Evolutionary conservation across 805 yeast species (phyloP), one percentile per base, ranked within the genome.

Genomic region (Metschnikowia noctiluminum): DNA sequence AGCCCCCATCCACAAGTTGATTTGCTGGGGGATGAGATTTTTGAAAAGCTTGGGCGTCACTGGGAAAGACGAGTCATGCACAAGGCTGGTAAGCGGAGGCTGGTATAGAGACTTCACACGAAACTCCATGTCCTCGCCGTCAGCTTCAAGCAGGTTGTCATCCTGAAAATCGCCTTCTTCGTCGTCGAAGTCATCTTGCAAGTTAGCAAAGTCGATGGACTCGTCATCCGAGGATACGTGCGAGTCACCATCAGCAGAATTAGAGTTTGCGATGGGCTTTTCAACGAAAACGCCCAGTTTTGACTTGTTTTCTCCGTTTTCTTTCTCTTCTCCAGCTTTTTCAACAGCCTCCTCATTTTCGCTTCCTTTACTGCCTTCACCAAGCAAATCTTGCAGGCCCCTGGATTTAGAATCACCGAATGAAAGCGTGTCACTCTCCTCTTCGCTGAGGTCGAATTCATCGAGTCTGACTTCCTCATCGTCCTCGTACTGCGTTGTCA

Each of bases 1-100:
- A 1, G 71, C 63, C 1, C 91, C 91, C 67, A 84, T 73, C 92
- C 92, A 86, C 7, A 86, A 64, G 58, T 86, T 86, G 32, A 86
- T 80, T 60, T 86, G 91, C 61, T 86, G 91, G 1, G 90, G 81
- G 1, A 78, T 63, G 11, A 84, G 62, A 2, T 57, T 61, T 8
- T 64, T 56, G 47, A 82, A 62, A n/a, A 76, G 61, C 0, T 50
- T 53, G 0, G 81, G 84, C 12, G 62, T 59, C 14, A 78, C 53
- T 5, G 81, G 80, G 35, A 76, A 61, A 5, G 56, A 49, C 27
- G 39, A 40, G 10, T 50, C 45, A 1, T 68, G 57, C 15, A 52
- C 46, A 36, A 79, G 62, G 32, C 69, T 70, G 0, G 83, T 76
- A 53, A 86, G 68, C 2, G 92, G 92, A 11, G 79, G 80, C 58